These are phyloP conservation scores for Colletotrichum navitas DNA, from an alignment of 2,329 filamentous ascomycete genomes.

Conservation along the genomic window DNA sequence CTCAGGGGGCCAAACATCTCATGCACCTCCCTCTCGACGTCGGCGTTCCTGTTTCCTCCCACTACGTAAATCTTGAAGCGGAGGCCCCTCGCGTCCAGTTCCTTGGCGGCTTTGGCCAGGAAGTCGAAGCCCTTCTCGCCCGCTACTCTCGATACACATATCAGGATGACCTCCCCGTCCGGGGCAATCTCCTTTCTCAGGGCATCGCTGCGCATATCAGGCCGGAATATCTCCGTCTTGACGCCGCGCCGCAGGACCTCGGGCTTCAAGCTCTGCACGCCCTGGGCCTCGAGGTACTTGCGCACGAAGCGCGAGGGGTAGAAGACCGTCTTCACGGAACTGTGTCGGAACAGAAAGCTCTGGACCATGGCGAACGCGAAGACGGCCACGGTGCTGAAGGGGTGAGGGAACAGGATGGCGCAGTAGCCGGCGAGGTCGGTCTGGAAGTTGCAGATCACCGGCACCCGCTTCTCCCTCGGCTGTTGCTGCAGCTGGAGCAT, in stretches of 20 bases:
- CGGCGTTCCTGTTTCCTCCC: conserved; percentile 74
- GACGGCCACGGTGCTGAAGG: conserved; percentile 71
- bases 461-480: conserved; percentile 64
- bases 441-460: conserved; percentile 77
- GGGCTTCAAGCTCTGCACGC: conserved; percentile 68
- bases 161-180: conserved; percentile 72
- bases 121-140: conserved; percentile 80
- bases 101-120: conserved; percentile 66
- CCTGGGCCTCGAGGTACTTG: conserved; percentile 69
- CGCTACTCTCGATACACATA: conserved; percentile 75
- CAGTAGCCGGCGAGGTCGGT: conserved; percentile 79
- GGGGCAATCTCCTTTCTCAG: conserved; percentile 69
- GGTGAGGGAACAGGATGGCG: conserved; percentile 75
- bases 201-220: conserved; percentile 61
- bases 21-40: conserved; percentile 72
- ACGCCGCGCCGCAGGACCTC: conserved; percentile 74
- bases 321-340: conserved; percentile 74
- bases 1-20: conserved; percentile 67
- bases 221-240: conserved; percentile 72
- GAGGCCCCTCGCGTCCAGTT: conserved; percentile 67
- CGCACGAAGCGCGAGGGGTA: conserved; percentile 75
- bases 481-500: conserved; percentile 77
- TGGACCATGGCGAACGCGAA: conserved; percentile 73
- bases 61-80: conserved; percentile 75
- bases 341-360: conserved; percentile 74